Conservation (phyloP, 768 basidiomycete genomes). For the Grammothele lineata region DNA sequence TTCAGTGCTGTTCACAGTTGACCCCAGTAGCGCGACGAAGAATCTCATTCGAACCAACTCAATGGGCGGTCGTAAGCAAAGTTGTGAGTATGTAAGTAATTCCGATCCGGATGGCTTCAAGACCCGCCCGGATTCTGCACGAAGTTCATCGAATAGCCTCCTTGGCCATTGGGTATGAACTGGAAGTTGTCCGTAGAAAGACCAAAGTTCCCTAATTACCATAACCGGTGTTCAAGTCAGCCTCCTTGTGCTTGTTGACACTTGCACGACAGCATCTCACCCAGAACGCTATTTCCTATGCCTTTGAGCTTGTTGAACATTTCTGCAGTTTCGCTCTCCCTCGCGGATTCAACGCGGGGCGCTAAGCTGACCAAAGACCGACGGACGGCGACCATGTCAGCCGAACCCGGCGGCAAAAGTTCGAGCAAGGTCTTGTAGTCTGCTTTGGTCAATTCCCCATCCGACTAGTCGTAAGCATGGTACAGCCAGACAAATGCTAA, state of each 20-base stretch:
- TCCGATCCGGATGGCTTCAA: too few relatives aligned
- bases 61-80: too few relatives aligned
- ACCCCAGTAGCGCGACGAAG: too few relatives aligned
- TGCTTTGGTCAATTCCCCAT: constrained; percentile 24
- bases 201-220: constrained; percentile 93
- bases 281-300: constrained; percentile 85
- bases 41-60: too few relatives aligned
- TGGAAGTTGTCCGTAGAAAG: constrained; percentile 96
- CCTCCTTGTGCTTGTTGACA: too few relatives aligned
- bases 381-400: constrained; percentile 44
- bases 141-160: constrained; percentile 96
- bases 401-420: constrained; percentile 53
- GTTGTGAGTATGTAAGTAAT: too few relatives aligned
- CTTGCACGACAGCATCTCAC: constrained; percentile 41
- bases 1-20: too few relatives aligned
- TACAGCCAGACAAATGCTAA: constrained; percentile 24
- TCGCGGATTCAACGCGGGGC: constrained; percentile 66
- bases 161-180: constrained; percentile 88
- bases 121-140: constrained; percentile 27
- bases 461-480: too few relatives aligned
- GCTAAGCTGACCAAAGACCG: constrained; percentile 52
- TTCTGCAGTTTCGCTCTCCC: constrained; percentile 84
- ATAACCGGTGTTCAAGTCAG: too few relatives aligned
- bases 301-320: constrained; percentile 93
- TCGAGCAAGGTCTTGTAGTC: constrained; percentile 75